A percentile compares a stretch with the other conserved stretches of the same genome.
phyloP scores from a whole-genome alignment of 192 early-diverging fungal species.

The Mortierella antarctica region DNA sequence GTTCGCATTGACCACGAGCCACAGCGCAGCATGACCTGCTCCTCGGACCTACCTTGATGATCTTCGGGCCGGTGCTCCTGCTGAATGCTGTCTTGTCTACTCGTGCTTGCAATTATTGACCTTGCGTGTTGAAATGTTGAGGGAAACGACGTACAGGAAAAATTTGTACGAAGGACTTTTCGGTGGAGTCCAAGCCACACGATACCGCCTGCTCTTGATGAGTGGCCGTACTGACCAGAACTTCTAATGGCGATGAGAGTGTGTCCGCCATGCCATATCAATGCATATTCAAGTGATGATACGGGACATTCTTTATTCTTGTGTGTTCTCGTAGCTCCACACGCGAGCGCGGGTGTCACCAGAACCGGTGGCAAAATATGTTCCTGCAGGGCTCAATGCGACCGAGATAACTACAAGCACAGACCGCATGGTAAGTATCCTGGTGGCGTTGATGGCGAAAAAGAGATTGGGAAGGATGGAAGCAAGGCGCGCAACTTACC shows the following conservation, averaged over 20 bases:
- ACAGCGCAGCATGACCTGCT: no score
- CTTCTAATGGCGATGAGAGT: no score
- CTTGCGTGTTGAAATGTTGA: not conserved
- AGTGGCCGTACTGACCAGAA: no score
- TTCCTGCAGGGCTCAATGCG: constrained; percentile 81
- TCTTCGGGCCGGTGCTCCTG: not conserved
- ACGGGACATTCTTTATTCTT: constrained; percentile 6
- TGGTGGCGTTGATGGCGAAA: not conserved
- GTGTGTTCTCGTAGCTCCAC: constrained; percentile 79
- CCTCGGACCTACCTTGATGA: not conserved
- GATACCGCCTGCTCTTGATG: no score
- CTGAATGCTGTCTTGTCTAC: no score
- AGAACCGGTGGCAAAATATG: constrained; percentile 94
- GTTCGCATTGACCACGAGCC: no score
- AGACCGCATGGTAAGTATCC: not conserved
- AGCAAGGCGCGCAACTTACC: constrained; percentile 54
- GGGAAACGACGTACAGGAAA: constrained; percentile 8
- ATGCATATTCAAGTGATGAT: no score
- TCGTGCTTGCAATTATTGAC: not conserved
- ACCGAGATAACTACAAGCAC: constrained; percentile 84
- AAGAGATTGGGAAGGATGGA: not conserved
- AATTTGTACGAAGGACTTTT: not conserved
- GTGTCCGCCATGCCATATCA: no score
- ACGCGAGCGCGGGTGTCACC: constrained; percentile 93
- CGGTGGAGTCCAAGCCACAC: no score